Base-by-base conservation (phyloP, 139 green algal species). In the Auxenochlorella pyrenoidosa region DNA sequence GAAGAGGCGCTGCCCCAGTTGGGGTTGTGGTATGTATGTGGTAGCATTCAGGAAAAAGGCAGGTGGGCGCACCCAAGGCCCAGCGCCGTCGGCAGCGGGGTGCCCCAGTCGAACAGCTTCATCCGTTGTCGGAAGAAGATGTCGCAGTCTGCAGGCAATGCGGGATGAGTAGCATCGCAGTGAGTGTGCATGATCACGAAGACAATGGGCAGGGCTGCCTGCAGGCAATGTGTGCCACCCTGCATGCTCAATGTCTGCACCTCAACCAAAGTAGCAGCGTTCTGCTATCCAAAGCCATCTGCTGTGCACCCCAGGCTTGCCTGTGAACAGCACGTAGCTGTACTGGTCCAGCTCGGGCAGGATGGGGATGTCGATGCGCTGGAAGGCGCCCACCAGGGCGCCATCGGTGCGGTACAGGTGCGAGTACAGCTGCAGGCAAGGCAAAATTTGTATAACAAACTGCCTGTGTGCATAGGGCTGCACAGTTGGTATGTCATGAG, bases 341-440 rank as follows among this genome's bases (percentile, higher is more conserved):
- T 85, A 85, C 63, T 85, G 80, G 40, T 85, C 80, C 15, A 85
- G 60, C 16, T 85, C 34, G 1, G 6, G 40, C 80, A 85, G 80
- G 40, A 77, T 76, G 80, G 80, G 80, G 41, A 85, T 85, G 41
- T 85, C 80, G 63, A 85, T 85, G 80, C 80, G 80, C 80, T 77
- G 63, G 63, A 77, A 85, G 38, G 80, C 68, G 41, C 80, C 80
- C 60, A 85, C 80, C 5, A 85, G 43, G 58, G 80, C 68, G 40
- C 80, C 80, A 21, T n/a, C 63, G 3, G 41, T 85, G 13, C 59
- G 60, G 80, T 85, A 85, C 41, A 85, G 80, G 41, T 85, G 80
- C 0, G 80, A 85, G 12, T 85, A 70, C 40, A 41, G 51, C 75
- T 81, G 75, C 41, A 77, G 19, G 40, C 6, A 19, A 36, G 22